Evolutionary conservation across 176 grass and related monocot genomes (phyloP), one percentile per base, ranked within the genome.

Genomic region (Triticum timopheevii): DNA sequence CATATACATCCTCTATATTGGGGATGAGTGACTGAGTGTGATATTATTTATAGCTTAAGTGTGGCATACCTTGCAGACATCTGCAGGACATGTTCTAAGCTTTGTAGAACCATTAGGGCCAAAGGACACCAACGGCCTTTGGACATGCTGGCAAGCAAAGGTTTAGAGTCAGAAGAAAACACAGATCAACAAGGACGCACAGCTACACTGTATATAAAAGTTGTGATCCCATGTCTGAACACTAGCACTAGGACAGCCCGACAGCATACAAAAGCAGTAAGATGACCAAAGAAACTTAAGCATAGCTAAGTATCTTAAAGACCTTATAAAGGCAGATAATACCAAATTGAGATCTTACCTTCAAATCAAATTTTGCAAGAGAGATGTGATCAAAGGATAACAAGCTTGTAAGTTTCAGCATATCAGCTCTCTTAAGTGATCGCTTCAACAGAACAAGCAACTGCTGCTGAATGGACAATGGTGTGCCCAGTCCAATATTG

Each of bases 351-450:
- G 80, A 92, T 82, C 61, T 77, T 88, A 96, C 96, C 92, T 94
- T 96, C 25, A 98, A 82, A 80, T 96, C 88, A 84, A 96, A 96
- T 91, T 98, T 98, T 76, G 96, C 93, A 65, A 98, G 71, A 19
- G 90, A 91, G 75, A 96, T 90, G 44, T 87, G 92, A 92, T 92
- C 90, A 84, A 94, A 95, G 56, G 93, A 89, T 84, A 93, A 88
- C 44, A 98, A 83, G 58, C 89, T 94, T 82, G 88, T 88, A 39
- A 96, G 92, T 80, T 96, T 98, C 90, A 96, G 83, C 49, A 81
- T 64, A 89, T 96, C 93, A 94, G 96, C 96, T 82, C 96, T 94
- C 76, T 91, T 94, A 78, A 98, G 90, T 23, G 92, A 98, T 84
- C 90, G 81, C 82, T 93, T 95, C 80, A 98, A 89, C 58, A 98